Percentiles rank a stretch among this genome's conserved stretches.
phyloP scores from a whole-genome alignment of 768 basidiomycete species.

The Pleurotus eryngii region DNA sequence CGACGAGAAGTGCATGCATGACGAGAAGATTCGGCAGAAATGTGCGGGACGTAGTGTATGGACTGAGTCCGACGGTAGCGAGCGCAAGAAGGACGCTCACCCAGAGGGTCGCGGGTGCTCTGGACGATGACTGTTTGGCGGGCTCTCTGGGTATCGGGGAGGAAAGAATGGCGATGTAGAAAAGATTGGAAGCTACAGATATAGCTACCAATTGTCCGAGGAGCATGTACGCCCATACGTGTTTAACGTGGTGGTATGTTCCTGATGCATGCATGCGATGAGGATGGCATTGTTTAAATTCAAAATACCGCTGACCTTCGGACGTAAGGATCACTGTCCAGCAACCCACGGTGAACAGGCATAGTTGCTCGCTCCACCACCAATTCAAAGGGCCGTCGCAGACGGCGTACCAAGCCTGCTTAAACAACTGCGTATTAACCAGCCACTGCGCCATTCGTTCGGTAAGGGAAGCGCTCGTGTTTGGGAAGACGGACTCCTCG shows the following conservation, averaged over 20 bases:
- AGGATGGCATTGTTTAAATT: not conserved
- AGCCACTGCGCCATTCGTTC: slow-evolving; percentile 52
- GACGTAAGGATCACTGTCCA: slow-evolving; percentile 50
- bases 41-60: slow-evolving; percentile 35
- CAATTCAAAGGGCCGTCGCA: slow-evolving; percentile 48
- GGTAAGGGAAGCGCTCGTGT: slow-evolving; percentile 9
- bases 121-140: not conserved
- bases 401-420: slow-evolving; percentile 50
- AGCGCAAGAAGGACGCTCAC: slow-evolving; percentile 43
- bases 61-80: slow-evolving; percentile 39
- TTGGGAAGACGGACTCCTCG: slow-evolving; percentile 19
- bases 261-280: slow-evolving; percentile 21
- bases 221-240: slow-evolving; percentile 67
- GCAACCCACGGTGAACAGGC: slow-evolving; percentile 53
- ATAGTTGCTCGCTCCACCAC: slow-evolving; percentile 73
- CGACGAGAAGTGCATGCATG: slow-evolving; percentile 55
- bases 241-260: slow-evolving; percentile 36
- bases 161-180: slow-evolving; percentile 48
- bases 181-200: slow-evolving; percentile 61
- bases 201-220: slow-evolving; percentile 73
- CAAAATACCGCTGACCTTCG: slow-evolving; percentile 39
- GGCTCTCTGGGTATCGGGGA: slow-evolving; percentile 22
- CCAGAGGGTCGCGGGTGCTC: slow-evolving; percentile 29
- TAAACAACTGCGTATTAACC: slow-evolving; percentile 50
- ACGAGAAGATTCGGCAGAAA: slow-evolving; percentile 59